These are phyloP conservation scores for Backusella mclennaniae DNA, from an alignment of 192 early-diverging fungal genomes.

Conservation along the genomic window DNA sequence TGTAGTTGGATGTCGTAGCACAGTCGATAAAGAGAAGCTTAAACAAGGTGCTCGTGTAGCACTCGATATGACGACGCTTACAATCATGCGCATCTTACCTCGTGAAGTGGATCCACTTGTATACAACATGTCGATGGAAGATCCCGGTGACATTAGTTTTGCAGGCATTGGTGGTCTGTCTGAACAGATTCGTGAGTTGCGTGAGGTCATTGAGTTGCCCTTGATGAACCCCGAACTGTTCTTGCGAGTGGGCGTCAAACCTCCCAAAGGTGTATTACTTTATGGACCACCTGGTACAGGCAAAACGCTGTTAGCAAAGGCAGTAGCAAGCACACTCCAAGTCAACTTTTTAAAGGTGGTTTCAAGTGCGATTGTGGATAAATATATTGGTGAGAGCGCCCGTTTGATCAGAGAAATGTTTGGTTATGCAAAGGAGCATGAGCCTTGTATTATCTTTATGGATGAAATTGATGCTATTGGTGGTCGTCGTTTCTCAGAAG, in stretches of 20 bases:
- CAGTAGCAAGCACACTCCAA: conserved; percentile 95
- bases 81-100: conserved; percentile 98
- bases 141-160: conserved; percentile 94
- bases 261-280: conserved; percentile 96
- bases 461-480: conserved; percentile 99
- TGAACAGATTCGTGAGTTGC: conserved; percentile 96
- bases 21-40: conserved; percentile 93
- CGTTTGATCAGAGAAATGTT: conserved; percentile 99
- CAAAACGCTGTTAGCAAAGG: conserved; percentile 95
- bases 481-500: conserved; percentile 96
- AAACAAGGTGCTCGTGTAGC: conserved; percentile 97
- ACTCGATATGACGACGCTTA: conserved; percentile 99
- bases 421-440: conserved; percentile 96
- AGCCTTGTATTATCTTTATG: conserved; percentile 99
- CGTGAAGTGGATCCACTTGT: conserved; percentile 98
- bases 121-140: conserved; percentile 99
- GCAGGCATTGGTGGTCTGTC: conserved; percentile 93
- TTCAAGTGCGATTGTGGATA: conserved; percentile 98
- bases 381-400: conserved; percentile 99
- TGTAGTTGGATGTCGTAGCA: conserved; percentile 95
- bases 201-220: conserved; percentile 99
- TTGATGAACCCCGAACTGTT: conserved; percentile 99
- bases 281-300: conserved; percentile 98
- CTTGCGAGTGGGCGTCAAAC: conserved; percentile 95
- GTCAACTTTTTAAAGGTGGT: conserved; percentile 99